Percentiles rank a stretch among this genome's conserved stretches.
phyloP scores from a whole-genome alignment of 2,329 filamentous ascomycete species.

The Didymella pinodella region DNA sequence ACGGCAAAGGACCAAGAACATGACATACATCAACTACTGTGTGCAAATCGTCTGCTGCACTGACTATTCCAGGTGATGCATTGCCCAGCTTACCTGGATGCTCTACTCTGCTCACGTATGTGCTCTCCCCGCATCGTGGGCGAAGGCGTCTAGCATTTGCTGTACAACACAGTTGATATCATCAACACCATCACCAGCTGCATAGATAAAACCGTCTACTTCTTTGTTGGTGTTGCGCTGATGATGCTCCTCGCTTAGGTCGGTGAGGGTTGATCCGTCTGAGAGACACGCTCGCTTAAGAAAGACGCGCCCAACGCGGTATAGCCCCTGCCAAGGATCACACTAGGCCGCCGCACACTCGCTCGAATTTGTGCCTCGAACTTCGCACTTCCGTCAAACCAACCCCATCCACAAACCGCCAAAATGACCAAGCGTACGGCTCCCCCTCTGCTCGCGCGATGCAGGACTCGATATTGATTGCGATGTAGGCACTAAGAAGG shows the following conservation, averaged over 20 bases:
- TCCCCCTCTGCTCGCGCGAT: conserved; percentile 13
- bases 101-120: background rate
- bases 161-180: background rate
- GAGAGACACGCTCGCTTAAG: conserved; percentile 9
- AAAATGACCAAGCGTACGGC: conserved; percentile 63
- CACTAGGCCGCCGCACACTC: conserved; percentile 21
- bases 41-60: background rate
- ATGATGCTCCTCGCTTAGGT: conserved; percentile 19
- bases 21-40: background rate
- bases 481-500: conserved; percentile 62
- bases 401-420: conserved; percentile 44
- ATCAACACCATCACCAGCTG: background rate
- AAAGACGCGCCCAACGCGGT: conserved; percentile 14
- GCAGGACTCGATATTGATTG: conserved; percentile 30
- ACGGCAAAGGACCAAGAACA: background rate
- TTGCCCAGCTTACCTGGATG: background rate
- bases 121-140: background rate
- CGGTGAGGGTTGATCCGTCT: conserved; percentile 22
- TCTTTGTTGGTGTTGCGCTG: background rate
- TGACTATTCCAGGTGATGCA: background rate
- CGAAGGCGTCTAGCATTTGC: background rate
- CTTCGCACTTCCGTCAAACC: conserved; percentile 29
- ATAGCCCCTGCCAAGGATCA: conserved; percentile 17
- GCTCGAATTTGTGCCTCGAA: conserved; percentile 17
- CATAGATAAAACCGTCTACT: background rate